These are phyloP conservation scores for Albizia julibrissin DNA, from an alignment of 306 rosid species.

Conservation along the genomic window DNA sequence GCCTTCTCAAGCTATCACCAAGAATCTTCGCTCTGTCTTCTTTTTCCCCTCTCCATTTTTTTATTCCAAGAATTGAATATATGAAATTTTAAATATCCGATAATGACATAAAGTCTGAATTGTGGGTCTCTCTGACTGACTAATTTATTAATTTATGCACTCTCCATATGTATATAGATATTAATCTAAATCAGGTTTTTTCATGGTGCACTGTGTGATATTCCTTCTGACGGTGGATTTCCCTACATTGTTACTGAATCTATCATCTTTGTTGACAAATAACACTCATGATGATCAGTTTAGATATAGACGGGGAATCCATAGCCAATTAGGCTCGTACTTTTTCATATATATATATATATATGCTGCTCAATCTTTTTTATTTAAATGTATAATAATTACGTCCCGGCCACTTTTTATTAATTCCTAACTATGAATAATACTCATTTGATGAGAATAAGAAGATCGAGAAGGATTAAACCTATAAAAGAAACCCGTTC, in stretches of 20 bases:
- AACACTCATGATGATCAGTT: neutral
- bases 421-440: neutral
- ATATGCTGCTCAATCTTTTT: neutral
- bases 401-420: neutral
- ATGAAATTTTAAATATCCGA: conserved; percentile 37
- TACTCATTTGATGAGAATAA: neutral
- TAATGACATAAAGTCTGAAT: conserved; percentile 67
- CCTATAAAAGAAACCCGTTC: neutral
- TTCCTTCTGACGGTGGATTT: conserved; percentile 41
- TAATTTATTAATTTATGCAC: conserved; percentile 4
- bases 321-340: neutral
- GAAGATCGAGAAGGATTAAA: neutral
- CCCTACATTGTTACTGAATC: conserved; percentile 23
- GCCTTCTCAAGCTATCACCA: conserved; percentile 66
- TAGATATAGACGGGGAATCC: conserved; percentile 8
- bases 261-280: conserved; percentile 55
- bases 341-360: conserved; percentile 4
- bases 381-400: neutral
- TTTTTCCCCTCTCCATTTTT: neutral
- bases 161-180: neutral
- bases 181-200: conserved; percentile 31
- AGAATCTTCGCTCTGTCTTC: conserved; percentile 54
- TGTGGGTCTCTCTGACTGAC: conserved; percentile 32
- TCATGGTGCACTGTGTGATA: conserved; percentile 34
- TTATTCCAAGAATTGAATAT: conserved; percentile 8